Conservation (phyloP, 2,329 filamentous ascomycete species). For the Davidsoniella eucalypti region DNA sequence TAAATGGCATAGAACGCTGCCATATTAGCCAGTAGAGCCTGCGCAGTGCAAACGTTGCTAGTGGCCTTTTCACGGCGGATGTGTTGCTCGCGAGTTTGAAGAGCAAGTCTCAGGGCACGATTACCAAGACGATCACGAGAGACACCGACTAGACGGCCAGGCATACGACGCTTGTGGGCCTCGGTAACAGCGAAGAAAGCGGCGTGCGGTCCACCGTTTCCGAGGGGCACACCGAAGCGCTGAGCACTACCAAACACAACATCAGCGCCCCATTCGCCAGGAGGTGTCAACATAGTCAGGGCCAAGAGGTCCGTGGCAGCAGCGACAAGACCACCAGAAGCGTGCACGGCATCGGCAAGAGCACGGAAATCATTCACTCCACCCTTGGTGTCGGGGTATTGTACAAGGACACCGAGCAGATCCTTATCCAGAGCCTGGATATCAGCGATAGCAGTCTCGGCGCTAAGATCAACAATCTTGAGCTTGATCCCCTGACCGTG, state of each 20-base stretch:
- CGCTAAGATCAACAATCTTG: slow-evolving; percentile 53
- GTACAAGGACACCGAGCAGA: slow-evolving; percentile 77
- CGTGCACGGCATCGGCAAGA: slow-evolving; percentile 63
- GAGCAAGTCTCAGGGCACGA: slow-evolving; percentile 62
- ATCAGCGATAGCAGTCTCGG: slow-evolving; percentile 40
- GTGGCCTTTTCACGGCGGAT: slow-evolving; percentile 93
- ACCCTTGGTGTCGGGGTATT: slow-evolving; percentile 84
- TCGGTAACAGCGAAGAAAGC: slow-evolving; percentile 90
- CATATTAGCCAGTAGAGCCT: slow-evolving; percentile 90
- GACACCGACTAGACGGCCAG: slow-evolving; percentile 74
- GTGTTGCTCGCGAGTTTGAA: slow-evolving; percentile 92
- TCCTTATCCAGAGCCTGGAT: slow-evolving; percentile 64
- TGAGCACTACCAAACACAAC: slow-evolving; percentile 90
- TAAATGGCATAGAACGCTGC: slow-evolving; percentile 88
- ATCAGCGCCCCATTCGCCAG: slow-evolving; percentile 87
- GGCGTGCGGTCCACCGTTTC: slow-evolving; percentile 86
- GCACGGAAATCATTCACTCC: slow-evolving; percentile 57
- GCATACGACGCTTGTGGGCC: slow-evolving; percentile 87
- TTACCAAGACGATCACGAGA: slow-evolving; percentile 81
- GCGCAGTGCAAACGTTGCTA: slow-evolving; percentile 92
- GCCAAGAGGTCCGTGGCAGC: slow-evolving; percentile 82
- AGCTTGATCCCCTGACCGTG: slow-evolving; percentile 83
- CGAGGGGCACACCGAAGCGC: slow-evolving; percentile 79
- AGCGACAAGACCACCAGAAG: slow-evolving; percentile 61
- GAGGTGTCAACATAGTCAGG: slow-evolving; percentile 71